These are phyloP conservation scores for Fusarium tricinctum DNA, from an alignment of 2,329 filamentous ascomycete genomes.

Conservation along the genomic window DNA sequence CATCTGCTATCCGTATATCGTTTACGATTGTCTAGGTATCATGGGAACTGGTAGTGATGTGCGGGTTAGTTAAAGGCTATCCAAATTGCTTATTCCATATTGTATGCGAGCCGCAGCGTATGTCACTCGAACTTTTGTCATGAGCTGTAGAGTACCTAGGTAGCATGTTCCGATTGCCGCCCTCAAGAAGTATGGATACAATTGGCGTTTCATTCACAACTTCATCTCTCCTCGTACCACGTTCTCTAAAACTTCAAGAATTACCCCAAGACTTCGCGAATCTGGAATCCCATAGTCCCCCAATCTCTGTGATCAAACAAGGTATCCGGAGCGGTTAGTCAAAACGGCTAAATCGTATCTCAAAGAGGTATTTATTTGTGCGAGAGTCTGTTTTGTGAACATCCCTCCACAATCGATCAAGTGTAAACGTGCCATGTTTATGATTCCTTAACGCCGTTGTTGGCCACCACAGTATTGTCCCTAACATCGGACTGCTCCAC, in stretches of 20 bases:
- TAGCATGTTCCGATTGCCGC: slow-evolving; percentile 31
- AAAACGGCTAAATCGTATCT: background rate
- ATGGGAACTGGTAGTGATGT: background rate
- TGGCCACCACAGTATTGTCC: slow-evolving; percentile 39
- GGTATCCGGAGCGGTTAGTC: background rate
- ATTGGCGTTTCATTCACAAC: slow-evolving; percentile 18
- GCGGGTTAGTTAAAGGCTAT: background rate
- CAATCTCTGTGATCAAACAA: background rate
- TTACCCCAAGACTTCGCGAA: slow-evolving; percentile 7
- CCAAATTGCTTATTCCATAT: slow-evolving; percentile 27
- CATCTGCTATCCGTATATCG: background rate
- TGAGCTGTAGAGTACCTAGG: slow-evolving; percentile 25
- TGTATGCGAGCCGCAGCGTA: slow-evolving; percentile 32
- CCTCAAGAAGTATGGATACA: slow-evolving; percentile 10
- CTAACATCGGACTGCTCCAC: slow-evolving; percentile 9
- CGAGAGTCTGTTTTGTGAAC: background rate
- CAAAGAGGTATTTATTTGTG: background rate
- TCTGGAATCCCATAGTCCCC: slow-evolving; percentile 1
- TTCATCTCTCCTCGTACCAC: slow-evolving; percentile 36
- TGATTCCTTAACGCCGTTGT: slow-evolving; percentile 25
- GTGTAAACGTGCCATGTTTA: slow-evolving; percentile 11
- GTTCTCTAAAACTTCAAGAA: slow-evolving; percentile 7
- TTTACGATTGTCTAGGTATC: background rate
- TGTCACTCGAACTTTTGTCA: slow-evolving; percentile 12
- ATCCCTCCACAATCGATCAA: slow-evolving; percentile 16